phyloP scores from a whole-genome alignment of 1,284 basidiomycete genomes.

The Sanghuangporus sanghuang region DNA sequence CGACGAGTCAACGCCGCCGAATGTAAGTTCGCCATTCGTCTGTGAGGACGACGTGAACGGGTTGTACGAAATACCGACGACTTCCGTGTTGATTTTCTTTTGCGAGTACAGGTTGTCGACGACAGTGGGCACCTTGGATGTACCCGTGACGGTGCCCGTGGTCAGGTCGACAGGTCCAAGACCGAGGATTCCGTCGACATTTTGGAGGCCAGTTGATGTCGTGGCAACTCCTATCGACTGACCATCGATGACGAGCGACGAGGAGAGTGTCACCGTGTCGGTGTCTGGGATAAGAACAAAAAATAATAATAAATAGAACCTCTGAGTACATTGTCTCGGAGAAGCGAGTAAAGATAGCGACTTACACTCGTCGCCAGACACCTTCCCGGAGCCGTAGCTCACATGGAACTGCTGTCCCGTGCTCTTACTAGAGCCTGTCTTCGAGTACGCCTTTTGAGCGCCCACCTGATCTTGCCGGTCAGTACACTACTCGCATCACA shows the following conservation, averaged over 20 bases:
- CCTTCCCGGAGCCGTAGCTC: slow-evolving; percentile 18
- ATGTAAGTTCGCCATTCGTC: slow-evolving; percentile 22
- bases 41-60: slow-evolving; percentile 17
- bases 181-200: slow-evolving; percentile 19
- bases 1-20: slow-evolving; percentile 20
- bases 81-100: slow-evolving; percentile 18
- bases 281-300: neutral
- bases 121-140: slow-evolving; percentile 22
- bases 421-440: slow-evolving; percentile 15
- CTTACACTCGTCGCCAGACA: slow-evolving; percentile 13
- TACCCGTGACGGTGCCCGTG: slow-evolving; percentile 24
- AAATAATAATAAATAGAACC: no score
- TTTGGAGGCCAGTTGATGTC: slow-evolving; percentile 30
- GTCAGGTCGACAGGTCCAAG: slow-evolving; percentile 22
- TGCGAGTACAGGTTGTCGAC: slow-evolving; percentile 22
- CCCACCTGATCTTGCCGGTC: slow-evolving; percentile 17
- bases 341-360: neutral
- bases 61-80: slow-evolving; percentile 22
- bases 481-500: neutral
- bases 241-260: slow-evolving; percentile 26
- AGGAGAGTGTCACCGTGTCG: slow-evolving; percentile 26
- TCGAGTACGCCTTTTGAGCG: slow-evolving; percentile 17
- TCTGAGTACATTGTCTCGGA: neutral
- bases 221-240: slow-evolving; percentile 36
- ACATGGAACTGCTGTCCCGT: slow-evolving; percentile 17